Evolutionary conservation across 1,284 basidiomycete species (phyloP), one percentile per base, ranked within the genome.

Genomic region (Ustilago xerochloae): DNA sequence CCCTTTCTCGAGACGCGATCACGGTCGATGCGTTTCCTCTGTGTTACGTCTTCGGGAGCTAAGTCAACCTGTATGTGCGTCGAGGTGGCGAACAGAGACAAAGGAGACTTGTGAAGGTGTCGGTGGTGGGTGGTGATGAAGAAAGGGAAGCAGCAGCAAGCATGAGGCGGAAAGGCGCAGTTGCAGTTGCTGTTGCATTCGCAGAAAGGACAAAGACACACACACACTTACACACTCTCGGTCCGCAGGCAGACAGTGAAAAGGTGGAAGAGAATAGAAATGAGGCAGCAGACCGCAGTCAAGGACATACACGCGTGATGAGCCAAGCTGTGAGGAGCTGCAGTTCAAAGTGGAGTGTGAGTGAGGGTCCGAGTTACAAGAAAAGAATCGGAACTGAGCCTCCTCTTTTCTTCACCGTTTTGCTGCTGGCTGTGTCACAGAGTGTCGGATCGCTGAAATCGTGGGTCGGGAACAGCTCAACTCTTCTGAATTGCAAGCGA

Each of bases 121-220:
- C n/a, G 50, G 24, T 36, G 50, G 36, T 52, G 52, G 52, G n/a
- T 39, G 30, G 24, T 43, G 30, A 54, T 45, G 43, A 55, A 55
- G 43, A 55, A 55, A 55, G 43, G 43, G 41, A 55, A 36, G 8
- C 39, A 52, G 35, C 9, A 24, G 18, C 15, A 28, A 38, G 35
- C 35, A 10, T 36, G n/a, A 10, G 18, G 47, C 13, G n/a, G 16
- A 51, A 47, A 8, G 28, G 15, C 26, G 20, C 7, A 20, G 22
- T 7, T 26, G 22, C 12, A 39, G n/a, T 16, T 20, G n/a, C n/a
- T n/a, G n/a, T n/a, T n/a, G n/a, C n/a, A n/a, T n/a, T n/a, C n/a
- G n/a, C n/a, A n/a, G n/a, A n/a, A n/a, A n/a, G n/a, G n/a, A n/a
- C n/a, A n/a, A n/a, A n/a, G n/a, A n/a, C n/a, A n/a, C n/a, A n/a